phyloP scores from a whole-genome alignment of 2,329 filamentous ascomycete genomes.

The Sclerotinia glacialis region DNA sequence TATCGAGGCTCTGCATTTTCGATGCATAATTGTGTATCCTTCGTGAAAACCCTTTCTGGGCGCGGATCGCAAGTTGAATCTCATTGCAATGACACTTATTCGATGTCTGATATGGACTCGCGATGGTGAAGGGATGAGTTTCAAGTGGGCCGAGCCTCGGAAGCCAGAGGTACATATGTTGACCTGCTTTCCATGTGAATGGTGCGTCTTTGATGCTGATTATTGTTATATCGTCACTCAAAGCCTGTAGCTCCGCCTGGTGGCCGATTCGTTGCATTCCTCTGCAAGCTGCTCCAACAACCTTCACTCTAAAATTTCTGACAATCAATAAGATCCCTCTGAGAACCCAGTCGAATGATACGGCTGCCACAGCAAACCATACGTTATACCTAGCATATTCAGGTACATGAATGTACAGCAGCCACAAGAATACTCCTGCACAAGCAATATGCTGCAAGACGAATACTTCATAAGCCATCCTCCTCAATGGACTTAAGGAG shows the following conservation, averaged over 20 bases:
- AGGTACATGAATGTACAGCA: slow-evolving; percentile 63
- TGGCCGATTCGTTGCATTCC: slow-evolving; percentile 49
- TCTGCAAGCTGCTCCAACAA: slow-evolving; percentile 27
- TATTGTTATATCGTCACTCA: slow-evolving; percentile 53
- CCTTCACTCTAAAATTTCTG: slow-evolving; percentile 50
- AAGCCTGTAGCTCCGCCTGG: slow-evolving; percentile 47
- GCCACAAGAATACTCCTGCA: slow-evolving; percentile 59
- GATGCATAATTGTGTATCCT: slow-evolving; percentile 50
- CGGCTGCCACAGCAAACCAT: slow-evolving; percentile 62
- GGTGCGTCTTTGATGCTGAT: slow-evolving; percentile 59
- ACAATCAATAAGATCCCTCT: slow-evolving; percentile 46
- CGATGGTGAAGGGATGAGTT: slow-evolving; percentile 61
- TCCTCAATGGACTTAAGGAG: slow-evolving; percentile 61
- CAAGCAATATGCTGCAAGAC: slow-evolving; percentile 64
- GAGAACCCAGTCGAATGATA: slow-evolving; percentile 60
- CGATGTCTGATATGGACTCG: slow-evolving; percentile 51
- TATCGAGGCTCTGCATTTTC: slow-evolving; percentile 39
- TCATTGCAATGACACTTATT: slow-evolving; percentile 45
- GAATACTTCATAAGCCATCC: slow-evolving; percentile 68
- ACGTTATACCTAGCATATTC: slow-evolving; percentile 57
- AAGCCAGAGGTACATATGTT: slow-evolving; percentile 61
- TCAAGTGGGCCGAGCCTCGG: slow-evolving; percentile 54
- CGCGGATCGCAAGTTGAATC: slow-evolving; percentile 57
- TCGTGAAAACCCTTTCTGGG: slow-evolving; percentile 56
- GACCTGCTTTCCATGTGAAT: slow-evolving; percentile 57